Base-by-base conservation (phyloP, 768 basidiomycete species). In the Daedaleopsis sinensis region DNA sequence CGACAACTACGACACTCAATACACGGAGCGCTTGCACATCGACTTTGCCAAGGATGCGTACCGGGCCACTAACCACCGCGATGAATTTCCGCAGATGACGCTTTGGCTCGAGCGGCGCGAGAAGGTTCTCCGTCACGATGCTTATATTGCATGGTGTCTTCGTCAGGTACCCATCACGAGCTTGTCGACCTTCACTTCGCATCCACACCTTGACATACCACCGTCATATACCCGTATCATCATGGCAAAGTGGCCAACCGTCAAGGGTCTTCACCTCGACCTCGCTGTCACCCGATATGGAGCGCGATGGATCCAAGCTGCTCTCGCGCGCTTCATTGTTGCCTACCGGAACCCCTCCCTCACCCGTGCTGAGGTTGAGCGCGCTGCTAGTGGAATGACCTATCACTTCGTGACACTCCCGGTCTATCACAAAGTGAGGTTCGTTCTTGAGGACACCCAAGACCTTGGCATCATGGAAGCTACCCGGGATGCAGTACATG, bases 11-110 rank as follows among this genome's bases (percentile, higher is more conserved):
- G 65, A 69, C 55, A 68, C 66, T 0, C 62, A 67, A 49, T 61
- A 57, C 32, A 19, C 71, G 62, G 63, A 73, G 65, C 72, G 72
- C 0, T 69, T 82, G 0, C 82, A 82, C 57, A 81, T 81, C 51
- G 74, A 80, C 63, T 72, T 71, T 42, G 73, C 78, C 3, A 82
- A 82, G 63, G 48, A 68, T 7, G 67, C 58, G 1, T 75, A 61
- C 53, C 27, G 68, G 54, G 56, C 67, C 37, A 43, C 59, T 52
- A 53, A 69, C 44, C 46, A 49, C 8, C 59, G 62, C 35, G 61
- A 65, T 37, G 61, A 65, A 32, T 54, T 59, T 4, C 6, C 52
- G 10, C 65, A 66, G 49, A 66, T 66, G 65, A 63, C 65, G n/a
- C 5, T 21, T 0, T 66, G 65, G 65, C 42, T 66, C 9, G 55